Evolutionary conservation across 768 basidiomycete genomes (phyloP).

Genomic region (Chiua virens): DNA sequence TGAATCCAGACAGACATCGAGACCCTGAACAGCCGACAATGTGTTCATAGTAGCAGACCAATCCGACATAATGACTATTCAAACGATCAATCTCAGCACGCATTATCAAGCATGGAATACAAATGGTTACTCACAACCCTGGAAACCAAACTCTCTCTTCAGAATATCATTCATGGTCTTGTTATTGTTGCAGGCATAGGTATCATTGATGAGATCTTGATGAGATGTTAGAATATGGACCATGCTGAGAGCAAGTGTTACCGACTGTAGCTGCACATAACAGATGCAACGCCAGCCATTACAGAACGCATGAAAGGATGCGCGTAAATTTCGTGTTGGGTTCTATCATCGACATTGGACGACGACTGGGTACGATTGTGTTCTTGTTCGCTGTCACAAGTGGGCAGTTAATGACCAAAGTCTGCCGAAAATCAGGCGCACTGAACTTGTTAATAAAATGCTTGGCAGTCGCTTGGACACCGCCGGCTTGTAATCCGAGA

Average conservation of each 20-base stretch:
- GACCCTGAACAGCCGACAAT: constrained; percentile 56
- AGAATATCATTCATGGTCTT: constrained; percentile 58
- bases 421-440: background rate
- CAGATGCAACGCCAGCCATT: constrained; percentile 61
- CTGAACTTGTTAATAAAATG: constrained; percentile 74
- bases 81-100: background rate
- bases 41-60: constrained; percentile 57
- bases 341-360: constrained; percentile 41
- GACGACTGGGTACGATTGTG: constrained; percentile 33
- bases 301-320: constrained; percentile 60
- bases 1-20: constrained; percentile 47
- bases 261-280: constrained; percentile 65
- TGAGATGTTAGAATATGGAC: background rate
- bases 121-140: constrained; percentile 45
- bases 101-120: background rate
- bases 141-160: constrained; percentile 67
- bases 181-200: constrained; percentile 64
- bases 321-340: constrained; percentile 57
- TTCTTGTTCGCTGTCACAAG: constrained; percentile 35
- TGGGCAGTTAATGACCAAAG: background rate
- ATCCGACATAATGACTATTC: constrained; percentile 54
- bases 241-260: background rate
- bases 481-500: constrained; percentile 75
- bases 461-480: constrained; percentile 87
- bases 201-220: constrained; percentile 54